Evolutionary conservation across 306 rosid species (phyloP), one percentile per base, ranked within the genome.

Genomic region (Dalbergia oliveri): DNA sequence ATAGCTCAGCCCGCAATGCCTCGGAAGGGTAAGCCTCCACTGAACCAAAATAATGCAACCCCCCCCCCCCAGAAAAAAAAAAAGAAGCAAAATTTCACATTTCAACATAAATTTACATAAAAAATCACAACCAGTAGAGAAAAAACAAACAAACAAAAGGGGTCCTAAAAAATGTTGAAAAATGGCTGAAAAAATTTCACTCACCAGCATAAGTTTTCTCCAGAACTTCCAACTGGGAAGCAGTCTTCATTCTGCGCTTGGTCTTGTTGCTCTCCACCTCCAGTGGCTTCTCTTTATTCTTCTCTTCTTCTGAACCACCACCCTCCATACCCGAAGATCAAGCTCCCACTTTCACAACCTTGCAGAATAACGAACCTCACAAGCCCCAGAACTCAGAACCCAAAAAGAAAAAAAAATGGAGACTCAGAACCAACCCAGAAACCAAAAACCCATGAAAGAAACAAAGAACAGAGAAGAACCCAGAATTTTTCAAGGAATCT

Each of bases 211-310:
- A 92, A 21, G 94, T 71, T 76, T 87, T 86, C 78, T 90, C 97
- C 63, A 92, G 89, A 77, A 84, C 49, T 73, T 90, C 92, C 83
- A 92, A 73, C 74, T 92, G 92, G 4, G 87, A 86, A 79, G 90
- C 87, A 49, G 92, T 79, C 88, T 92, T 92, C 97, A 89, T 92
- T 80, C 89, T 90, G 66, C 97, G 90, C 76, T 92, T 92, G 34
- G 81, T 77, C 86, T 84, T 90, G 78, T 66, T 87, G 31, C 1
- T 26, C 88, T 90, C 94, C 10, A 58, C 92, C 72, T 83, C 94
- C 9, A 41, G 60, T n/a, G 81, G 79, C 79, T 74, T 87, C 65
- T 69, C 73, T 53, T 66, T 76, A 53, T 62, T 73, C 87, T 80
- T 89, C 84, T 88, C 94, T 68, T 83, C 94, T 78, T 86, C 93